Percentiles rank a stretch among this genome's conserved stretches.
phyloP scores from a whole-genome alignment of 169 alveolate species.

The Plasmodium vivax region DNA sequence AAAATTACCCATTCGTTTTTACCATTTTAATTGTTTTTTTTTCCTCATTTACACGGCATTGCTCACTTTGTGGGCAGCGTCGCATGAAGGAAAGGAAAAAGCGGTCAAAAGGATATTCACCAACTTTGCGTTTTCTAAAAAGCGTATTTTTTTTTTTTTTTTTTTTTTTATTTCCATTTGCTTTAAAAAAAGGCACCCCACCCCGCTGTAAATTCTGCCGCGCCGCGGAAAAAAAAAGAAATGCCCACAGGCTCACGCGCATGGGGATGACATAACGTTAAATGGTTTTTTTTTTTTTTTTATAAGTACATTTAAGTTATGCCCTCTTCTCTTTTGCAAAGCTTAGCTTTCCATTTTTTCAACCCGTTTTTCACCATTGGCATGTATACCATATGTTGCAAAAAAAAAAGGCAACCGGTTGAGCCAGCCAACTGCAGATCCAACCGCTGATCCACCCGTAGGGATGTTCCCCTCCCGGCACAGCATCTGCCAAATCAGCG shows the following conservation, averaged over 20 bases:
- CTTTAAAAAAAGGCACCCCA: neutral
- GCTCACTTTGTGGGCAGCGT: neutral
- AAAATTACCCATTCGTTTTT: neutral
- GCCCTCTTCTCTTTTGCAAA: neutral
- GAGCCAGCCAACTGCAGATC: neutral
- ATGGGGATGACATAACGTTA: neutral
- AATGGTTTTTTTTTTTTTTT: neutral
- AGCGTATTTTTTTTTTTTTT: neutral
- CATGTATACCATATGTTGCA: neutral
- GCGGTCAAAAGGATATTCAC: neutral
- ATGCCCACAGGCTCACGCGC: neutral
- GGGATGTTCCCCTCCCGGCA: neutral
- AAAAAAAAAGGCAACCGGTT: neutral
- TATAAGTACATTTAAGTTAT: neutral
- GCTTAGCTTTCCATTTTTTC: neutral
- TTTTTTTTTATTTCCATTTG: neutral
- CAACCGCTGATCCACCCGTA: neutral
- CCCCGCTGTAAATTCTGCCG: neutral
- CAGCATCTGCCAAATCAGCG: neutral
- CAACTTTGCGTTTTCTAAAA: neutral
- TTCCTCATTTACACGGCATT: neutral
- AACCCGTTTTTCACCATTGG: neutral
- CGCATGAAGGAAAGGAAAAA: neutral
- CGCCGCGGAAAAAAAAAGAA: neutral
- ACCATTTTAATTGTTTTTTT: neutral